A percentile compares a stretch with the other conserved stretches of the same genome.
phyloP scores from a whole-genome alignment of 73 alveolate genomes.

The Paramecium sonneborni region DNA sequence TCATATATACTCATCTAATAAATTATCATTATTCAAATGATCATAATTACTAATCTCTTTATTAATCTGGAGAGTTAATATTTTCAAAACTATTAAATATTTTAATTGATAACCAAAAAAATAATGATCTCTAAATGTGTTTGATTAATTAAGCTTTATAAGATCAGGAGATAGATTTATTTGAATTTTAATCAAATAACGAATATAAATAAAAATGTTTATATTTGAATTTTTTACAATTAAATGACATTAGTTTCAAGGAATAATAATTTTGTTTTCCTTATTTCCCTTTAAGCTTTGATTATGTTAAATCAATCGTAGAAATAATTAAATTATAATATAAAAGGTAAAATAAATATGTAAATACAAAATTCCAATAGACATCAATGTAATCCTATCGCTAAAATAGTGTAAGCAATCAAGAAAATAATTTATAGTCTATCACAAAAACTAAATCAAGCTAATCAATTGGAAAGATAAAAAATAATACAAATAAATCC shows the following conservation, averaged over 20 bases:
- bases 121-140: neutral
- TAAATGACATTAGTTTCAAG: neutral
- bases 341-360: neutral
- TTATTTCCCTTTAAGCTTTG: neutral
- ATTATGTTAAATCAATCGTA: neutral
- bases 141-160: neutral
- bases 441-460: neutral
- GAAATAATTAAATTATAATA: neutral
- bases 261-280: neutral
- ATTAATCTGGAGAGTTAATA: neutral
- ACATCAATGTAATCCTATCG: neutral
- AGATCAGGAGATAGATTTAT: neutral
- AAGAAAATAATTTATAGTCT: neutral
- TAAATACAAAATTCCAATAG: neutral
- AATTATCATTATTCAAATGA: neutral
- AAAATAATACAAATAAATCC: conserved; percentile 4
- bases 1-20: neutral
- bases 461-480: neutral
- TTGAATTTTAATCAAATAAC: neutral
- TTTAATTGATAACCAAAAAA: neutral
- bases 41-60: neutral
- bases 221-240: neutral
- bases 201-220: neutral
- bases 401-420: neutral
- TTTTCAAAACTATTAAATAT: neutral